Conservation (phyloP, 208 protist genomes). For the Angomonas ambiguus region DNA sequence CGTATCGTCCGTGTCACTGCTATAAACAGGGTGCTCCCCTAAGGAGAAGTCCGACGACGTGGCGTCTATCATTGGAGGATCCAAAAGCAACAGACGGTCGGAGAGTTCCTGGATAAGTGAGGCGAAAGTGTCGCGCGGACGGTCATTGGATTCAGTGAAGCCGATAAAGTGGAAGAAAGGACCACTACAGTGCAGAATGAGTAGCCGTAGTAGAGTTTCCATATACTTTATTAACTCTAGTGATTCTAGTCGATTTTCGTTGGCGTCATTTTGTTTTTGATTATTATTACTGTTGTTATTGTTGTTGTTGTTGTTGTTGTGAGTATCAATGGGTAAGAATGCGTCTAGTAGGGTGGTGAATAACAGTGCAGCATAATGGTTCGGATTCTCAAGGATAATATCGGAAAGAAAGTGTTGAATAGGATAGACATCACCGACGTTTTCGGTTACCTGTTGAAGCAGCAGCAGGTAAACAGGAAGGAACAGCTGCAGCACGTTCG, state of each 20-base stretch:
- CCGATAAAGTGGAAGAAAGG: background rate
- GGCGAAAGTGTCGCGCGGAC: background rate
- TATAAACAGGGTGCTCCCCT: background rate
- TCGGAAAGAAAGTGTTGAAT: background rate
- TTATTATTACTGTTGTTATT: background rate
- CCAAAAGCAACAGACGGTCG: background rate
- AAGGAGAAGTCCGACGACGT: background rate
- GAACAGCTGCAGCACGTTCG: background rate
- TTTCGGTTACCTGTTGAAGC: background rate
- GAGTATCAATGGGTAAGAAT: background rate
- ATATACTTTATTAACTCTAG: too few relatives aligned
- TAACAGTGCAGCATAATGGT: background rate
- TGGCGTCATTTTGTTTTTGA: background rate
- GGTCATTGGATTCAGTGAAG: background rate
- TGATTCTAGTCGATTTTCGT: too few relatives aligned
- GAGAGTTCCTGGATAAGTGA: background rate
- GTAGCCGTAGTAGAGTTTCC: too few relatives aligned
- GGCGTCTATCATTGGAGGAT: background rate
- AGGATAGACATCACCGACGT: background rate
- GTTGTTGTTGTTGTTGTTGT: background rate
- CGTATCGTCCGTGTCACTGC: background rate
- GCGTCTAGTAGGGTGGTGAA: background rate
- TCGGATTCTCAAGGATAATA: background rate
- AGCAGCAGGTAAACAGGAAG: background rate
- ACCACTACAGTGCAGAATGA: too few relatives aligned